These are phyloP conservation scores for Mycosphaerella sp. DNA, from an alignment of 2,329 filamentous ascomycete species.

Conservation along the genomic window DNA sequence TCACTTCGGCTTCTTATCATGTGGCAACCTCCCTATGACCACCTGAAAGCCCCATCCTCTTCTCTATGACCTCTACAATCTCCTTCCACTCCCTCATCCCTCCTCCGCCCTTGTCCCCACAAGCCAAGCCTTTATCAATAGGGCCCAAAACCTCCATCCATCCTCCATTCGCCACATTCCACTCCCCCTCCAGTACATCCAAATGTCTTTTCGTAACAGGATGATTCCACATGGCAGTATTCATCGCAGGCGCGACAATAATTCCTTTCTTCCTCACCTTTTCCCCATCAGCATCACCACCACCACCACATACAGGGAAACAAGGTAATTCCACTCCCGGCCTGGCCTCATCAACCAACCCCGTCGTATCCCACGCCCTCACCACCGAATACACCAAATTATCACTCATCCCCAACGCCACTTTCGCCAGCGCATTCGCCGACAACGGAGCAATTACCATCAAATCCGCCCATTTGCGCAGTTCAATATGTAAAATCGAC, in stretches of 20 bases:
- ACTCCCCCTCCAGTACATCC: constrained; percentile 62
- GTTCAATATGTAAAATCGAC: constrained; percentile 84
- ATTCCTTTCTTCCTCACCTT: constrained; percentile 55
- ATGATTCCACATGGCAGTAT: constrained; percentile 83
- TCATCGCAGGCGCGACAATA: constrained; percentile 76
- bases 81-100: constrained; percentile 77
- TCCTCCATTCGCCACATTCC: constrained; percentile 50
- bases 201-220: constrained; percentile 72
- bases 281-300: neutral
- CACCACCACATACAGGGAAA: constrained; percentile 4
- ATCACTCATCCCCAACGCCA: constrained; percentile 70
- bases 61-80: constrained; percentile 61
- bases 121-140: constrained; percentile 70
- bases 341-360: constrained; percentile 46
- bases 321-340: constrained; percentile 22
- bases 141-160: constrained; percentile 68
- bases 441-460: constrained; percentile 74
- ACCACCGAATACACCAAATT: constrained; percentile 67
- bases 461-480: constrained; percentile 74
- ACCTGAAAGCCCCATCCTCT: constrained; percentile 27
- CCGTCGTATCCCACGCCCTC: constrained; percentile 77
- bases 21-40: neutral
- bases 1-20: neutral
- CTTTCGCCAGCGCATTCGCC: constrained; percentile 81
- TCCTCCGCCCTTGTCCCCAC: constrained; percentile 74